Evolutionary conservation across 371 early-diverging fungal genomes (phyloP).

Genomic region (Apophysomyces elegans): DNA sequence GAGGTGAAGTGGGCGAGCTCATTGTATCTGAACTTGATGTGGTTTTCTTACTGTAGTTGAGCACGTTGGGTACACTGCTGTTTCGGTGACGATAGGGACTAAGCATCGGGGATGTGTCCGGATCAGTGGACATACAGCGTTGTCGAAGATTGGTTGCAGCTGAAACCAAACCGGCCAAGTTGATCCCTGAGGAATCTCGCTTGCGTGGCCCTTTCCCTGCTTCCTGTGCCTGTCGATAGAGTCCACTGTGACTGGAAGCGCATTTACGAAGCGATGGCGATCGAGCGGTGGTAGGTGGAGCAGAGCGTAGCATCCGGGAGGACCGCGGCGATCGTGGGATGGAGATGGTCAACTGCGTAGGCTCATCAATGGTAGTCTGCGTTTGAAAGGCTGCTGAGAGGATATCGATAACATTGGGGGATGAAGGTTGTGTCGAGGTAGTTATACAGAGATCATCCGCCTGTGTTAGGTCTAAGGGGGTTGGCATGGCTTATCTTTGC

Average conservation of each 20-base stretch:
- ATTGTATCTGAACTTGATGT: not conserved
- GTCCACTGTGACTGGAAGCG: not conserved
- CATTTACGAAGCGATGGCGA: conserved; percentile 5
- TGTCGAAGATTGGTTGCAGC: conserved; percentile 1
- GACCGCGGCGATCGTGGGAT: conserved; percentile 11
- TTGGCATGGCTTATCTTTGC: not conserved
- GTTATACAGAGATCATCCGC: conserved; percentile 1
- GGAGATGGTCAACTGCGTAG: not conserved
- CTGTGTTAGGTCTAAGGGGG: not conserved
- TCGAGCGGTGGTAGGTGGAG: not conserved
- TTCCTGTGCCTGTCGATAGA: conserved; percentile 6
- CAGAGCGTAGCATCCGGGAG: conserved; percentile 6
- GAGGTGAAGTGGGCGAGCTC: not conserved
- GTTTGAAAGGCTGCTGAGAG: conserved; percentile 6
- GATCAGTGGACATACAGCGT: not conserved
- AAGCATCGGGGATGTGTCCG: not conserved
- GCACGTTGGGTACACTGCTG: not conserved
- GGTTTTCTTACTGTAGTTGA: not conserved
- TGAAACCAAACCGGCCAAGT: conserved; percentile 1
- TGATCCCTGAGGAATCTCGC: conserved; percentile 8
- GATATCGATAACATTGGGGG: conserved; percentile 4
- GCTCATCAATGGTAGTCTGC: conserved; percentile 2
- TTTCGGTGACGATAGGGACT: not conserved
- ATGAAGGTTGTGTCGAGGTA: not conserved
- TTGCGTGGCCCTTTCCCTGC: not conserved